Conservation (phyloP, 2,329 filamentous ascomycete genomes). For the Zymoseptoria pseudotritici region DNA sequence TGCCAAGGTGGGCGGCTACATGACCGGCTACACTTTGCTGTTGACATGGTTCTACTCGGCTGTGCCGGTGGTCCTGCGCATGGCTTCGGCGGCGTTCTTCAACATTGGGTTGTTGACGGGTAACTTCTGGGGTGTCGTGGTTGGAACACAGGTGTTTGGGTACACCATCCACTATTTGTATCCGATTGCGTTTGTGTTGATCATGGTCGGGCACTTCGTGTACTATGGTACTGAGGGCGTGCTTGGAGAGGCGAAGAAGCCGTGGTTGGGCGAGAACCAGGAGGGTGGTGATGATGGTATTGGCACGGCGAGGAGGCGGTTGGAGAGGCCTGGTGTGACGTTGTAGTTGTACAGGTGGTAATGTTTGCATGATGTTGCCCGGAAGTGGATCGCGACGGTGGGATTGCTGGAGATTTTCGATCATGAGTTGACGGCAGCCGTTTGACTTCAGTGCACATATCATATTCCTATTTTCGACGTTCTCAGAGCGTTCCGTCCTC, state of each 20-base stretch:
- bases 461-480: background rate
- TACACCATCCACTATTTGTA: conserved; percentile 81
- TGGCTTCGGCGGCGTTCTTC: conserved; percentile 88
- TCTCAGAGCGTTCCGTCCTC: background rate
- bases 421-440: background rate
- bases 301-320: conserved; percentile 71
- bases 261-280: conserved; percentile 86
- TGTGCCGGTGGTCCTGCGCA: conserved; percentile 79
- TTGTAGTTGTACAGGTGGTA: conserved; percentile 21
- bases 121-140: conserved; percentile 95
- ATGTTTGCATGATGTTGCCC: no score
- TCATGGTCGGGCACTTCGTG: conserved; percentile 74
- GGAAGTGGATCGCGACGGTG: no score
- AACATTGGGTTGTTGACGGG: conserved; percentile 90
- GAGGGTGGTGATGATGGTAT: conserved; percentile 70
- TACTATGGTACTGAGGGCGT: conserved; percentile 82
- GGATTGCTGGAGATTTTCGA: background rate
- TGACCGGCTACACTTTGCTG: conserved; percentile 82
- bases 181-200: conserved; percentile 88
- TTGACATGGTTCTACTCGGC: conserved; percentile 80
- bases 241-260: conserved; percentile 84
- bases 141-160: conserved; percentile 80
- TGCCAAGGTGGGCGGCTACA: conserved; percentile 61
- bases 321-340: conserved; percentile 34
- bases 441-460: background rate